A percentile compares a stretch with the other conserved stretches of the same genome.
These are phyloP conservation scores for Termitomyces titanicus DNA, from an alignment of 768 basidiomycete species.

Conservation along the genomic window DNA sequence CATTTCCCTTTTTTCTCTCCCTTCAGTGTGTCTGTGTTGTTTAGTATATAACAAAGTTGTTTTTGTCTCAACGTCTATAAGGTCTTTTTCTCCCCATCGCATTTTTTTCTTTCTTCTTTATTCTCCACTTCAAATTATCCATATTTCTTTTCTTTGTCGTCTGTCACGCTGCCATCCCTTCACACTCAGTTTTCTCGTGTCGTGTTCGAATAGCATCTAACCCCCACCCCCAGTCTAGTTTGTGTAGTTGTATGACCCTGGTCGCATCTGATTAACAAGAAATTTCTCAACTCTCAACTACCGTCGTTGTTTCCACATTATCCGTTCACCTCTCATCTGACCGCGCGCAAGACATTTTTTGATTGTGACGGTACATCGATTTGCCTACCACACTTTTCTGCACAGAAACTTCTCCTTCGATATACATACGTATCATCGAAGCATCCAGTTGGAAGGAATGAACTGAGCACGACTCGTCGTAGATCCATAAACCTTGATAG, in stretches of 20 bases:
- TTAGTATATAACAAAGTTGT: conserved; percentile 12
- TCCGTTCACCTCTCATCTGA: too few species aligned
- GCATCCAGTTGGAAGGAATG: too few species aligned
- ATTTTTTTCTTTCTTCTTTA: conserved; percentile 1
- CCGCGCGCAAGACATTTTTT: too few species aligned
- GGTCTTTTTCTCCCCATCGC: background rate
- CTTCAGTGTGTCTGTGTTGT: conserved; percentile 6
- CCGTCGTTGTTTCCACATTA: too few species aligned
- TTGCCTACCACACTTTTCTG: too few species aligned
- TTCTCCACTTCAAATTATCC: background rate
- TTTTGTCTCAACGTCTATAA: background rate
- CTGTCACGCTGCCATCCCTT: conserved; percentile 12
- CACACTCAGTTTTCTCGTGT: conserved; percentile 14
- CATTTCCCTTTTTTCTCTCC: conserved; percentile 4
- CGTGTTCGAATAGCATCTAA: conserved; percentile 23
- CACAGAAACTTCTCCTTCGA: too few species aligned
- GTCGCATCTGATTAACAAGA: conserved; percentile 15
- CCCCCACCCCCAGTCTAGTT: conserved; percentile 23
- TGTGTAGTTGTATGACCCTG: conserved; percentile 27
- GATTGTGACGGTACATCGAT: too few species aligned
- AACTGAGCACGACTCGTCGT: too few species aligned
- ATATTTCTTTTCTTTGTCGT: background rate
- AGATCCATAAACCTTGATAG: too few species aligned
- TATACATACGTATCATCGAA: too few species aligned
- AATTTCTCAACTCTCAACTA: conserved; percentile 4